These are phyloP conservation scores for Tritrichomonas foetus DNA, from an alignment of 208 protist species.

Conservation along the genomic window DNA sequence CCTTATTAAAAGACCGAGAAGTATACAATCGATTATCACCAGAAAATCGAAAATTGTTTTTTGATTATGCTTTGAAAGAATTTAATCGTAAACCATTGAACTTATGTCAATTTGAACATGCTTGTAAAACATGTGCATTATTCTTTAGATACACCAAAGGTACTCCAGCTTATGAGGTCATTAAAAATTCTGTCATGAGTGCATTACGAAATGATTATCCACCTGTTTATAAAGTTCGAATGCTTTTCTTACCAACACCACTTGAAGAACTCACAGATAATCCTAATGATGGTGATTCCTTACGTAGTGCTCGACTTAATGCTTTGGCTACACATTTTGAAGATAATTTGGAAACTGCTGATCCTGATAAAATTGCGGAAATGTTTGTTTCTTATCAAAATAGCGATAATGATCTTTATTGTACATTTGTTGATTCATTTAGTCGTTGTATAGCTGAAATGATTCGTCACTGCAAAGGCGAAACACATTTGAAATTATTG, in stretches of 20 bases:
- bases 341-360: neutral
- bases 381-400: neutral
- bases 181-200: neutral
- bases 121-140: neutral
- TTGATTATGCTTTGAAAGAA: neutral
- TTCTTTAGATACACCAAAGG: neutral
- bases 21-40: neutral
- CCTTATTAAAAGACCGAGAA: neutral
- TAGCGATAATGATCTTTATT: slow-evolving; percentile 33
- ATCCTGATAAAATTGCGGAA: slow-evolving; percentile 5
- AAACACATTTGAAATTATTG: neutral
- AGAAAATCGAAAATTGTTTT: neutral
- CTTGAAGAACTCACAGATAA: neutral
- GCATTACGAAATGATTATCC: neutral
- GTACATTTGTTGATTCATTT: neutral
- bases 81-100: neutral
- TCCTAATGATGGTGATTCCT: neutral
- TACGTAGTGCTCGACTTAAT: neutral
- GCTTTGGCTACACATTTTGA: neutral
- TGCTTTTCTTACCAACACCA: neutral
- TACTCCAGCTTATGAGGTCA: neutral
- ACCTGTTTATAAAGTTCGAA: neutral
- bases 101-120: neutral
- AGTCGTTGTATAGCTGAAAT: neutral
- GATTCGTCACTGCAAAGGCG: neutral